Evolutionary conservation across 345 rosid genomes (phyloP).

Genomic region (Aquilaria yunnanensis): DNA sequence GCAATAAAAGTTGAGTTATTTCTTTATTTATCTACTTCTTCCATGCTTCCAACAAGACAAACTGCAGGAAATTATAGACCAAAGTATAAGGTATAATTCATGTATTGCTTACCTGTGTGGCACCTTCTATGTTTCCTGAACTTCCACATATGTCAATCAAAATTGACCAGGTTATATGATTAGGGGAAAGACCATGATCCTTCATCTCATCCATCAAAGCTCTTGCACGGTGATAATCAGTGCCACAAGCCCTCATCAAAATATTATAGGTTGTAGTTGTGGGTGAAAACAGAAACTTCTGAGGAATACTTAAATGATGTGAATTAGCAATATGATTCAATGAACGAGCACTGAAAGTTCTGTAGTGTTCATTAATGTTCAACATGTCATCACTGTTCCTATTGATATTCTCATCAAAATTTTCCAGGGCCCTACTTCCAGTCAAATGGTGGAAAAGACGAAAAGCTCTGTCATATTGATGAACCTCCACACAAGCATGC

Average conservation of each 20-base stretch:
- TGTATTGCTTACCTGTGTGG: slow-evolving; percentile 54
- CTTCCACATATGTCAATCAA: slow-evolving; percentile 73
- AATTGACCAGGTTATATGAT: slow-evolving; percentile 82
- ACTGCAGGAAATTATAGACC: background rate
- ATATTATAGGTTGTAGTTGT: slow-evolving; percentile 69
- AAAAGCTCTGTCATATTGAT: slow-evolving; percentile 88
- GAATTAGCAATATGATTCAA: slow-evolving; percentile 25
- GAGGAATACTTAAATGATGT: slow-evolving; percentile 31
- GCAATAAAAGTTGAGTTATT: too few species aligned
- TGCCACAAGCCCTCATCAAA: slow-evolving; percentile 84
- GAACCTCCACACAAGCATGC: slow-evolving; percentile 89
- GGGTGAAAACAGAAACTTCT: slow-evolving; percentile 53
- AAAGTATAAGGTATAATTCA: background rate
- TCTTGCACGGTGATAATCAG: slow-evolving; percentile 61
- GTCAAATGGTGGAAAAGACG: slow-evolving; percentile 75
- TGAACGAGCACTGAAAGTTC: slow-evolving; percentile 11
- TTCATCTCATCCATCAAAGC: slow-evolving; percentile 81
- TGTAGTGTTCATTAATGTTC: background rate
- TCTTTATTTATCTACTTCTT: too few species aligned
- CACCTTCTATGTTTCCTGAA: slow-evolving; percentile 66
- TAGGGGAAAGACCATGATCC: slow-evolving; percentile 59
- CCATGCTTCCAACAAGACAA: background rate
- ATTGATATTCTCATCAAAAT: slow-evolving; percentile 13
- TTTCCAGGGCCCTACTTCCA: slow-evolving; percentile 29
- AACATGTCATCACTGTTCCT: slow-evolving; percentile 14